phyloP scores from a whole-genome alignment of 2,329 filamentous ascomycete genomes.

The Claviceps fusiformis region DNA sequence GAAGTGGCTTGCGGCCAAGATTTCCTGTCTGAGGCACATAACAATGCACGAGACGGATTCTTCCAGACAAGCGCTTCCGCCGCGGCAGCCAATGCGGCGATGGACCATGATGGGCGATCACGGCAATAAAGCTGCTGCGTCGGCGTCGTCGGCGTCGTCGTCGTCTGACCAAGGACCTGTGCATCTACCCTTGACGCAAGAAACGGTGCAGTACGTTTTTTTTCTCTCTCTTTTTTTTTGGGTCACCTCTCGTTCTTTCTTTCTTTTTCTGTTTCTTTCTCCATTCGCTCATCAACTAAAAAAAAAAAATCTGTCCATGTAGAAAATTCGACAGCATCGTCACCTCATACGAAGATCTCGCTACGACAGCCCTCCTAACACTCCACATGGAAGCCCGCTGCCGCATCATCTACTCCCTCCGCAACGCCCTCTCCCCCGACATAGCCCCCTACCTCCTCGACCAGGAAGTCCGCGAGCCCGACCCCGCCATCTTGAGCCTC shows the following conservation, averaged over 20 bases:
- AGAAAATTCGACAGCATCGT: conserved; percentile 81
- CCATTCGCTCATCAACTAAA: background rate
- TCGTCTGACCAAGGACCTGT: conserved; percentile 50
- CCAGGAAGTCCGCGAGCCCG: conserved; percentile 62
- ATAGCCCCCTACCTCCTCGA: conserved; percentile 51
- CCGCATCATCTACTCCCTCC: conserved; percentile 69
- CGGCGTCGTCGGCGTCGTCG: conserved; percentile 18
- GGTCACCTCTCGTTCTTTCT: no score
- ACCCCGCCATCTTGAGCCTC: conserved; percentile 66
- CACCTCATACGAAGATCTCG: conserved; percentile 68
- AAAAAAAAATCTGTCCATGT: conserved; percentile 1
- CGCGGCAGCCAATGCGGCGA: conserved; percentile 50
- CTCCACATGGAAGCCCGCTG: conserved; percentile 81
- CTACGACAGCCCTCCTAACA: conserved; percentile 65
- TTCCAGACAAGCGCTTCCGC: conserved; percentile 37
- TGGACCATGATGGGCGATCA: conserved; percentile 72
- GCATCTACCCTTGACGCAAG: conserved; percentile 75
- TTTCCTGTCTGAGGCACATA: conserved; percentile 69
- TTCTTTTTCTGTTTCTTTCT: background rate
- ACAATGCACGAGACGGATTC: conserved; percentile 59
- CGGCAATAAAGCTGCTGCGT: conserved; percentile 27
- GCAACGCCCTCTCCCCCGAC: conserved; percentile 45
- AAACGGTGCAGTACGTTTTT: conserved; percentile 61
- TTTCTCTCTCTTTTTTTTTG: background rate
- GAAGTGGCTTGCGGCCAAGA: conserved; percentile 88